Percentiles rank a stretch among this genome's conserved stretches.
Conservation (phyloP, 2,329 filamentous ascomycete genomes). For the Fusarium sp. region DNA sequence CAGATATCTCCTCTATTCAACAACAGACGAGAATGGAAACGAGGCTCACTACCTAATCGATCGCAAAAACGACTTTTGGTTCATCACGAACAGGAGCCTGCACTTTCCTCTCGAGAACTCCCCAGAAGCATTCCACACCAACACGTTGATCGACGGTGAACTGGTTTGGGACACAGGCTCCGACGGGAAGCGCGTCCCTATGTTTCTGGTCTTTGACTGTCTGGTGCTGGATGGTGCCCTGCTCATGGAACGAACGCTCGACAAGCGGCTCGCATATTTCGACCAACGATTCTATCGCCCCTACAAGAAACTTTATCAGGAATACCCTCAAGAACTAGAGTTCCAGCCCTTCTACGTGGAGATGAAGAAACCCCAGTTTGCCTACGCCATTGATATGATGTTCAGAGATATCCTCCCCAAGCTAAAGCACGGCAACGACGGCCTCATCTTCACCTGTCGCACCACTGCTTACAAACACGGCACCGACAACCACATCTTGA, state of each 20-base stretch:
- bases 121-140: conserved; percentile 73
- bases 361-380: conserved; percentile 88
- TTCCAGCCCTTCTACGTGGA: conserved; percentile 82
- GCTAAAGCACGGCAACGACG: conserved; percentile 92
- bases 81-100: conserved; percentile 71
- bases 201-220: conserved; percentile 94
- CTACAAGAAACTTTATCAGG: conserved; percentile 68
- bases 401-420: conserved; percentile 85
- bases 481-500: conserved; percentile 92
- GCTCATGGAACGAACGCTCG: conserved; percentile 80
- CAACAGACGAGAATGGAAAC: conserved; percentile 63
- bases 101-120: conserved; percentile 81
- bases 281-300: conserved; percentile 78
- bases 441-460: conserved; percentile 96
- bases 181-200: conserved; percentile 73
- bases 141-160: conserved; percentile 91
- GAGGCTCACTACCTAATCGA: conserved; percentile 94
- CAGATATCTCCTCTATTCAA: conserved; percentile 92
- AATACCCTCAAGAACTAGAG: conserved; percentile 72
- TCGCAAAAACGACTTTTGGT: conserved; percentile 97
- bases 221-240: conserved; percentile 80
- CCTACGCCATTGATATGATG: conserved; percentile 91
- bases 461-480: conserved; percentile 86
- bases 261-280: conserved; percentile 90
- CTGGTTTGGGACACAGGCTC: conserved; percentile 83